These are phyloP conservation scores for Pilaira anomala DNA, from an alignment of 192 early-diverging fungal species.

Conservation along the genomic window DNA sequence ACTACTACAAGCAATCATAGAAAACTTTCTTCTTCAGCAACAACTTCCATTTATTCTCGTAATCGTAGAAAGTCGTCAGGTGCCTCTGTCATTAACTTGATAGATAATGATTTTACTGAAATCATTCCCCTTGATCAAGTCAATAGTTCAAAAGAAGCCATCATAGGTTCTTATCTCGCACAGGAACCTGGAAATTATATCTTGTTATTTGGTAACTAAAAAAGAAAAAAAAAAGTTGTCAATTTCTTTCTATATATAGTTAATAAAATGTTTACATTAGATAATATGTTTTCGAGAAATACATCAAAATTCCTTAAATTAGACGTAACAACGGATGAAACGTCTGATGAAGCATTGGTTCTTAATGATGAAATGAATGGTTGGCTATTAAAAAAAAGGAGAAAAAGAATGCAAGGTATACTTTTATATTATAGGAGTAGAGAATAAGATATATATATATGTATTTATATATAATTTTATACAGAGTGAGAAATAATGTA, in stretches of 20 bases:
- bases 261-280: constrained; percentile 27
- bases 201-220: constrained; percentile 64
- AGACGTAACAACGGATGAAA: constrained; percentile 42
- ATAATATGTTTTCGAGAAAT: constrained; percentile 53
- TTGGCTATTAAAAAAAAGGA: constrained; percentile 57
- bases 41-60: neutral
- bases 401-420: constrained; percentile 59
- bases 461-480: neutral
- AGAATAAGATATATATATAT: neutral
- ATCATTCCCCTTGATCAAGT: constrained; percentile 84
- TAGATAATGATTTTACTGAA: constrained; percentile 68
- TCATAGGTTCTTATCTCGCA: constrained; percentile 74
- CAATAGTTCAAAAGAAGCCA: constrained; percentile 76
- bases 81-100: constrained; percentile 9
- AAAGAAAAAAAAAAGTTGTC: neutral
- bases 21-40: neutral
- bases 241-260: neutral
- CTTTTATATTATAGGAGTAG: too few species aligned
- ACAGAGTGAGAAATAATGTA: neutral
- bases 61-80: neutral
- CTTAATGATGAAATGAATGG: constrained; percentile 47
- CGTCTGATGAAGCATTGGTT: constrained; percentile 22
- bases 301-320: constrained; percentile 51
- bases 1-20: neutral
- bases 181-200: constrained; percentile 78